Evolutionary conservation across 2,329 filamentous ascomycete genomes (phyloP).

Genomic region (Podosphaera xanthii): DNA sequence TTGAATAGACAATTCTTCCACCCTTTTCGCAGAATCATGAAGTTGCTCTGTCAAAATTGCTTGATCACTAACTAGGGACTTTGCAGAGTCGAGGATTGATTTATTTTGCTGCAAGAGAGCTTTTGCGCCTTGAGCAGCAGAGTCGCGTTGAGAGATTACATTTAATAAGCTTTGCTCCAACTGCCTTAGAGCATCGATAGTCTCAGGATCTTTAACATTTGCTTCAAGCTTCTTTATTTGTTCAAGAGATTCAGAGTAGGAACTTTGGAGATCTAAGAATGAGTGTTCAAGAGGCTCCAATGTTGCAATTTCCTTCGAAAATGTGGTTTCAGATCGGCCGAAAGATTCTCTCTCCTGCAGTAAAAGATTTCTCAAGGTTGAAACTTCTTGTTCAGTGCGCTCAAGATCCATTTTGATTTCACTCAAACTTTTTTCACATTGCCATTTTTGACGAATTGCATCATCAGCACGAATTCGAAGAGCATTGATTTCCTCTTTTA

Average conservation of each 20-base stretch:
- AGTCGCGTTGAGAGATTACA: slow-evolving; percentile 48
- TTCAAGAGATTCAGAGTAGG: slow-evolving; percentile 41
- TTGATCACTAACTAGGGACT: slow-evolving; percentile 33
- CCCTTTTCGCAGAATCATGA: slow-evolving; percentile 47
- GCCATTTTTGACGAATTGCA: slow-evolving; percentile 85
- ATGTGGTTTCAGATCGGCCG: slow-evolving; percentile 29
- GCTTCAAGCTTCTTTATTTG: slow-evolving; percentile 43
- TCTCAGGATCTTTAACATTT: slow-evolving; percentile 30
- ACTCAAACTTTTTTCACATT: slow-evolving; percentile 72
- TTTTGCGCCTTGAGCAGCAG: slow-evolving; percentile 41
- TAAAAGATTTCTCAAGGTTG: slow-evolving; percentile 55
- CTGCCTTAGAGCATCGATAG: slow-evolving; percentile 35
- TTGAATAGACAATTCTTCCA: slow-evolving; percentile 58
- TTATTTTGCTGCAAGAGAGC: slow-evolving; percentile 39
- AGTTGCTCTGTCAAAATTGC: slow-evolving; percentile 45
- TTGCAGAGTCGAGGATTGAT: slow-evolving; percentile 31
- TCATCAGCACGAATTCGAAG: slow-evolving; percentile 77
- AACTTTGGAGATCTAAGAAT: slow-evolving; percentile 52
- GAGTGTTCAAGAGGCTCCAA: slow-evolving; percentile 52
- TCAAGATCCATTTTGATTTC: slow-evolving; percentile 93
- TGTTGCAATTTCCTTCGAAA: slow-evolving; percentile 19
- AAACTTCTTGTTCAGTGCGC: slow-evolving; percentile 79
- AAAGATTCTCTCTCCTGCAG: slow-evolving; percentile 56
- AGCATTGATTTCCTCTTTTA: slow-evolving; percentile 66
- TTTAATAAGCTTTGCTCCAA: slow-evolving; percentile 46